Base-by-base conservation (phyloP, 2,329 filamentous ascomycete species). In the Cyphellophora attinorum region DNA sequence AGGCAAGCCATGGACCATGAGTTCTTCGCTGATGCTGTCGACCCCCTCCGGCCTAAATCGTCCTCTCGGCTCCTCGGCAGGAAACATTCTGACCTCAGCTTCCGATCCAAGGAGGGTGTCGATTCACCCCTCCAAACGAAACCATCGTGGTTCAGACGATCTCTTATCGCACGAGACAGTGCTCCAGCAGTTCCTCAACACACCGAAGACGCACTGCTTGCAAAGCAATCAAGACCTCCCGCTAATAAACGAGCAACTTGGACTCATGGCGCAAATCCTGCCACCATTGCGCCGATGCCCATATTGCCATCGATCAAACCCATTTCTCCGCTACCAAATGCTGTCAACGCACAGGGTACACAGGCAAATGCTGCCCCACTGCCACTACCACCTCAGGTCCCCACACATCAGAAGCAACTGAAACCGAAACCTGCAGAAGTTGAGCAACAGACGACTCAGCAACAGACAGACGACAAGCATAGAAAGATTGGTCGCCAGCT, bases 401-500 rank as follows among this genome's bases (percentile, higher is more conserved):
- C 60, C 17, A 44, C 45, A 4, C 51, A 47, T 35, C 30, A 42
- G 11, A 34, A 47, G 15, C 42, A 51, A 18, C 27, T 29, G 27
- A 16, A 31, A 19, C 29, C 10, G 17, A 12, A 16, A 4, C 19
- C 29, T 19, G 44, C 48, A 5, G n/a, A n/a, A n/a, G n/a, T n/a
- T n/a, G n/a, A n/a, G n/a, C n/a, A n/a, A n/a, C n/a, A n/a, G n/a
- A n/a, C n/a, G n/a, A n/a, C n/a, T n/a, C 39, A 47, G 11, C 47
- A 51, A 15, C 52, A 53, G 11, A 51, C 80, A 28, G 76, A 81
- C 42, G 81, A 85, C 61, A 68, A 68, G 2, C 70, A 72, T 43
- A 93, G 91, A 72, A 98, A 98, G 68, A 85, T 96, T 61, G 88
- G 89, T 37, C 77, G 91, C 34, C 91, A 98, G 60, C 64, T 98